Evolutionary conservation across 768 basidiomycete genomes (phyloP).

Genomic region (Rhodotorula sphaerocarpa): DNA sequence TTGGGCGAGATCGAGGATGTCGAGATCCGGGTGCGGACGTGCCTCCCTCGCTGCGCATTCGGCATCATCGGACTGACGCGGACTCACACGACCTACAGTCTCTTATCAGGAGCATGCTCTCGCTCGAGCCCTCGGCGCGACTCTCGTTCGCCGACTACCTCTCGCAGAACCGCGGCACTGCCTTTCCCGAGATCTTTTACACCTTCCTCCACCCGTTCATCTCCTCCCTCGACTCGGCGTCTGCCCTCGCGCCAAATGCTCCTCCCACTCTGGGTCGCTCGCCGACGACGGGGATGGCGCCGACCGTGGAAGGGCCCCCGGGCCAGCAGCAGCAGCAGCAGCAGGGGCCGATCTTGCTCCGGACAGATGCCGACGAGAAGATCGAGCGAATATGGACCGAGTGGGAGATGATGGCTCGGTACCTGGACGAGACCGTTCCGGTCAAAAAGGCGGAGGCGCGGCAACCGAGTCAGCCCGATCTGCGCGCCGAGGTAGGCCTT

Average conservation of each 20-base stretch:
- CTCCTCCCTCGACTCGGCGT: slow-evolving; percentile 42
- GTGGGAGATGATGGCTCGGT: slow-evolving; percentile 47
- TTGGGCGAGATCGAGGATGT: slow-evolving; percentile 69
- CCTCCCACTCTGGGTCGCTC: neutral
- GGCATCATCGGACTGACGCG: neutral
- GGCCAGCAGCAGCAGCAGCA: slow-evolving; percentile 9
- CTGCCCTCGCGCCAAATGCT: neutral
- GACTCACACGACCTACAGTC: slow-evolving; percentile 49
- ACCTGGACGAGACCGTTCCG: slow-evolving; percentile 14
- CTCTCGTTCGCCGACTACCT: slow-evolving; percentile 75
- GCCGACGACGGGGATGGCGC: neutral
- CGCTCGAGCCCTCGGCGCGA: slow-evolving; percentile 63
- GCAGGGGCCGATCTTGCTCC: slow-evolving; percentile 45
- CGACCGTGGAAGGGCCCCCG: neutral
- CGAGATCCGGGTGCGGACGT: slow-evolving; percentile 62
- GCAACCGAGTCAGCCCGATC: neutral
- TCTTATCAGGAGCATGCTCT: slow-evolving; percentile 83
- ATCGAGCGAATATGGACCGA: slow-evolving; percentile 79
- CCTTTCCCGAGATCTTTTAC: slow-evolving; percentile 90
- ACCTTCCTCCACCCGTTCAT: slow-evolving; percentile 88
- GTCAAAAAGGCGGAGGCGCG: neutral
- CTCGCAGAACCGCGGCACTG: slow-evolving; percentile 61
- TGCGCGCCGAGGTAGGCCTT: neutral
- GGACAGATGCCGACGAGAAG: slow-evolving; percentile 73
- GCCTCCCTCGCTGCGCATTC: too few relatives aligned